phyloP scores from a whole-genome alignment of 2,329 filamentous ascomycete species.

The Didymella segeticola region DNA sequence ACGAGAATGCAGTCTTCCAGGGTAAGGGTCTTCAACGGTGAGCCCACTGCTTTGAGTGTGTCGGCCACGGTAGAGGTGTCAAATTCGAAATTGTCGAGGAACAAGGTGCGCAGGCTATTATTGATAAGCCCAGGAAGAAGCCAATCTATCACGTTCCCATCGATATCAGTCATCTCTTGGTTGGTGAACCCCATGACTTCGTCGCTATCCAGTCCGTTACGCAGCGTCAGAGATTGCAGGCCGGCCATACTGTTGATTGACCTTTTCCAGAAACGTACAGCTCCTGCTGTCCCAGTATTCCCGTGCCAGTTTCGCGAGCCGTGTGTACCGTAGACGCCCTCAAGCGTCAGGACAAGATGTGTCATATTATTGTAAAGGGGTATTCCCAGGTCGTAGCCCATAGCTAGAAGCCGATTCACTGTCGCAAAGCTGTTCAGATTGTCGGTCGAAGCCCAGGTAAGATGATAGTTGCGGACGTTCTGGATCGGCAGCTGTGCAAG shows the following conservation, averaged over 20 bases:
- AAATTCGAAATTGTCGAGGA: not conserved
- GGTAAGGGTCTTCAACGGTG: not conserved
- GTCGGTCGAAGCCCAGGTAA: constrained; percentile 22
- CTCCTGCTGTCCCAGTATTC: not conserved
- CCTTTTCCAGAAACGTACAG: not conserved
- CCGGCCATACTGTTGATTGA: not conserved
- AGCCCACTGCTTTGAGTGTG: not conserved
- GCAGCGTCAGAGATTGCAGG: not conserved
- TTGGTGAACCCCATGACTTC: not conserved
- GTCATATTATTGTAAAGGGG: not conserved
- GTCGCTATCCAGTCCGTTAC: not conserved
- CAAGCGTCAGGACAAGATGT: not conserved
- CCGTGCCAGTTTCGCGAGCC: not conserved
- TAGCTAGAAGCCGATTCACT: constrained; percentile 19
- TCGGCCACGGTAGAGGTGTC: not conserved
- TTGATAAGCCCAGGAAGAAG: not conserved
- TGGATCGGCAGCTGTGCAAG: constrained; percentile 4
- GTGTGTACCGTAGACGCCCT: not conserved
- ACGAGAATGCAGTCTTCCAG: not conserved
- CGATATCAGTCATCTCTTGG: not conserved
- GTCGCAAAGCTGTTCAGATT: constrained; percentile 22
- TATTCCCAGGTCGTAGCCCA: not conserved
- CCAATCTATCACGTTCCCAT: not conserved
- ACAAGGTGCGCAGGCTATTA: not conserved
- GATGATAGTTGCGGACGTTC: constrained; percentile 8